Base-by-base conservation (phyloP, 805 yeast genomes). In the Candida silvatica region DNA sequence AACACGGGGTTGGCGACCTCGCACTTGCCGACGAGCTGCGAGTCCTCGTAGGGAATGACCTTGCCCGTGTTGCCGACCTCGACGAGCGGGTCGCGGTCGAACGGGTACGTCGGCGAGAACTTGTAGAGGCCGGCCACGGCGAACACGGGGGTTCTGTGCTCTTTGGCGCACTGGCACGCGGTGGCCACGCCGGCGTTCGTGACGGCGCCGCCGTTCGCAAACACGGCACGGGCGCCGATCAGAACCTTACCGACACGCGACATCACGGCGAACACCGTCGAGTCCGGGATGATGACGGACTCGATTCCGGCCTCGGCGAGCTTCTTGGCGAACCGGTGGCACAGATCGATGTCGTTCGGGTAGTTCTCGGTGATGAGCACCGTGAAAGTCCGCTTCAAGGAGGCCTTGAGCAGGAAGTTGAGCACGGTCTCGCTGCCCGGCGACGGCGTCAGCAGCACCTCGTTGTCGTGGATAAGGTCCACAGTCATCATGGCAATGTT, bases 171-270 rank as follows among this genome's bases (percentile, higher is more conserved):
- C 60, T 88, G 95, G 46, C 94, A 88, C 8, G 87, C 96, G 32
- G 87, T 72, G 20, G 95, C 83, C 20, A 84, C 95, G 35, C 98
- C 99, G 1, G 94, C 76, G 18, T 81, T 75, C 2, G 95, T 76
- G 32, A 86, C 74, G 45, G 95, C 82, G 8, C 97, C 97, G 40
- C 99, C 99, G 52, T 92, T 92, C 35, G 95, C 95, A 55, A 92
- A 82, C 4, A 92, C 97, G 0, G 95, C 77, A 41, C 83, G 73
- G 4, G 97, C 81, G 26, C 97, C 97, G 36, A 94, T 74, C 39
- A 92, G 76, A 20, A 92, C 98, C 56, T 94, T 94, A 29, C 97
- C 96, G 4, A 92, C 97, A 44, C 96, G 69, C 26, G 96, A 83
- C 97, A 92, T 92, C 31, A 92, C 86, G 0, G 98, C 97, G 58